Conservation (phyloP, 2,329 filamentous ascomycete genomes). For the Myriangium duriaei region DNA sequence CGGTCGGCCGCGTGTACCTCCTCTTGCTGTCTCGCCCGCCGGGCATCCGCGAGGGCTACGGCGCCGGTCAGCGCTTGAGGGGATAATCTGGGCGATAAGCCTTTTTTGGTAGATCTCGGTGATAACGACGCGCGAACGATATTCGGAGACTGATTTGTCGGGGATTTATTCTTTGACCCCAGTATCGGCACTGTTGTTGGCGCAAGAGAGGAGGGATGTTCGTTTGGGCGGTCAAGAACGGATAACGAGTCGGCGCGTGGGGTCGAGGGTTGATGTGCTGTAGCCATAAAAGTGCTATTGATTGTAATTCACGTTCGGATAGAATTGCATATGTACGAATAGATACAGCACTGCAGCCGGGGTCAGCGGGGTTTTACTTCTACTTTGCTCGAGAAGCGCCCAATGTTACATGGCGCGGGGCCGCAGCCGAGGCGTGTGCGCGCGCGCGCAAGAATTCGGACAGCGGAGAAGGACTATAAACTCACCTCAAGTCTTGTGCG, state of each 20-base stretch:
- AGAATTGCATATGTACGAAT: neutral
- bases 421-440: too few relatives aligned
- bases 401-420: too few relatives aligned
- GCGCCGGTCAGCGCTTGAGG: slow-evolving; percentile 35
- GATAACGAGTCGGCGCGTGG: neutral
- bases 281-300: neutral
- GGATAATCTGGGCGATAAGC: slow-evolving; percentile 28
- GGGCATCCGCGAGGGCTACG: slow-evolving; percentile 36
- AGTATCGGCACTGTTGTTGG: neutral
- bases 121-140: slow-evolving; percentile 18
- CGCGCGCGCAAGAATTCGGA: too few relatives aligned
- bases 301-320: neutral
- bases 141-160: neutral
- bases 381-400: too few relatives aligned
- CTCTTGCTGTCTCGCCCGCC: slow-evolving; percentile 29
- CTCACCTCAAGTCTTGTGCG: too few relatives aligned
- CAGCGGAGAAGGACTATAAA: too few relatives aligned
- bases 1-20: slow-evolving; percentile 20
- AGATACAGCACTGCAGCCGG: too few relatives aligned
- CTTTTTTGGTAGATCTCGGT: slow-evolving; percentile 29
- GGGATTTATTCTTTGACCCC: neutral
- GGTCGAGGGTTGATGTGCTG: neutral
- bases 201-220: neutral
- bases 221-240: neutral
- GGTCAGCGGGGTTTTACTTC: too few relatives aligned